Evolutionary conservation across 2,329 filamentous ascomycete species (phyloP).

Genomic region (Neurospora sp.): DNA sequence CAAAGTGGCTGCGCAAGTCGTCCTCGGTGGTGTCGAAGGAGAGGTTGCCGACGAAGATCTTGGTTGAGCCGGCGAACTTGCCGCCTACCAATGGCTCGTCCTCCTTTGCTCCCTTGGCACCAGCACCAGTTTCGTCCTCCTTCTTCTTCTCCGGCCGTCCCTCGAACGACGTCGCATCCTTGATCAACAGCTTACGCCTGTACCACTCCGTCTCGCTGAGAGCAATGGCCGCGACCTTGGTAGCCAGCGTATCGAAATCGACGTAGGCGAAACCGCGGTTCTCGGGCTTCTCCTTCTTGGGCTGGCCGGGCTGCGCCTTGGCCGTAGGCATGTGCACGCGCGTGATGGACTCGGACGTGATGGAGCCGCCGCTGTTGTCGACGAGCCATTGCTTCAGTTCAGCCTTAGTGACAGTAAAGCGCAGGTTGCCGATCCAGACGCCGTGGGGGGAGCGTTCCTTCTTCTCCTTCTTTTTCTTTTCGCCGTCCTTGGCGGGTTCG

Average conservation of each 20-base stretch:
- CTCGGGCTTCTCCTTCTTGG: constrained; percentile 31
- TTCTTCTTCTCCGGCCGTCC: constrained; percentile 76
- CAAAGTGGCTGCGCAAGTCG: constrained; percentile 69
- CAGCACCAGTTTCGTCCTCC: constrained; percentile 22
- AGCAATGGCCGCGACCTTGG: constrained; percentile 66
- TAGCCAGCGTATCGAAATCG: constrained; percentile 66
- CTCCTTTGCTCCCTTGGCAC: constrained; percentile 18
- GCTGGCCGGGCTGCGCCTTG: constrained; percentile 24
- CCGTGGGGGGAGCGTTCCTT: constrained; percentile 66
- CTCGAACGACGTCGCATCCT: constrained; percentile 81
- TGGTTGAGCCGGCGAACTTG: constrained; percentile 38
- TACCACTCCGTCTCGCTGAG: constrained; percentile 74
- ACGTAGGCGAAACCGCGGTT: constrained; percentile 97
- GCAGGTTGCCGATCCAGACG: constrained; percentile 92
- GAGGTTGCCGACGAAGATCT: constrained; percentile 87
- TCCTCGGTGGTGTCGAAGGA: constrained; percentile 75
- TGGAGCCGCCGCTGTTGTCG: constrained; percentile 54
- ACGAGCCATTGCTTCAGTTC: constrained; percentile 75
- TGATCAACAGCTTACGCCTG: constrained; percentile 80
- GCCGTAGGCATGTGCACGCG: constrained; percentile 68
- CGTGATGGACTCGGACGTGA: constrained; percentile 64
- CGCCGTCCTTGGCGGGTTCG: constrained; percentile 25
- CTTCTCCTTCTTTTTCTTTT: constrained; percentile 32
- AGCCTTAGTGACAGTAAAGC: constrained; percentile 67
- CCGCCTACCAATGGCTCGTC: constrained; percentile 18